phyloP scores from a whole-genome alignment of 441 rosid genomes.

The Melastoma candidum region DNA sequence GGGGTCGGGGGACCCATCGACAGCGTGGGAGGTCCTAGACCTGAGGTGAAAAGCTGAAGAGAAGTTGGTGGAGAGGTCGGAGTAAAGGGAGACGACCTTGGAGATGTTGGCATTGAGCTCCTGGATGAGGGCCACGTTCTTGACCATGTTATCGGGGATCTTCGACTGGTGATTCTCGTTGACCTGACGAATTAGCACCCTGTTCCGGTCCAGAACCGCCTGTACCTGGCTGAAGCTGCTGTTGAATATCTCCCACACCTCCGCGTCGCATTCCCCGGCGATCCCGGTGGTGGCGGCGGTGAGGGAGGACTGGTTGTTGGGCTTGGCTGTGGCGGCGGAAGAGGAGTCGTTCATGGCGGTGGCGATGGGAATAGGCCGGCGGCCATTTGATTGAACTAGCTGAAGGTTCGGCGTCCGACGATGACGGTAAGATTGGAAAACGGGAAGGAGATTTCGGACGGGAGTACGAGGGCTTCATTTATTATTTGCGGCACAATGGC shows the following conservation, averaged over 20 bases:
- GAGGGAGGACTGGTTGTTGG: conserved; percentile 1
- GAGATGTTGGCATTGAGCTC: conserved; percentile 80
- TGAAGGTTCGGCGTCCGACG: too few relatives aligned
- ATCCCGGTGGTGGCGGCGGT: conserved; percentile 3
- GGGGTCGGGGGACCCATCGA: neutral
- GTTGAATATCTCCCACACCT: conserved; percentile 50
- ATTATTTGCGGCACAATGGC: too few relatives aligned
- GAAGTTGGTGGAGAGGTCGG: conserved; percentile 53
- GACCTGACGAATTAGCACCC: conserved; percentile 68
- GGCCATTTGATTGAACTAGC: too few relatives aligned
- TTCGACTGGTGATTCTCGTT: conserved; percentile 86
- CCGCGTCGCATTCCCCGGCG: conserved; percentile 37
- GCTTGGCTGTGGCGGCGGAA: conserved; percentile 19
- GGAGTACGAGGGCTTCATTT: too few relatives aligned
- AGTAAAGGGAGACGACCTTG: conserved; percentile 68
- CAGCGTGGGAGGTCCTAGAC: neutral
- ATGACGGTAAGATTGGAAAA: too few relatives aligned
- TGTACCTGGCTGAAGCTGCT: conserved; percentile 55
- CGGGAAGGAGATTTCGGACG: too few relatives aligned
- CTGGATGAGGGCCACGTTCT: conserved; percentile 77
- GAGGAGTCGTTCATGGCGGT: conserved; percentile 10
- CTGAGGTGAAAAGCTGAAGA: conserved; percentile 19
- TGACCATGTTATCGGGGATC: conserved; percentile 69
- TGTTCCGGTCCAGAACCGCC: conserved; percentile 72
- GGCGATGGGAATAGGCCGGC: too few relatives aligned